Conservation (phyloP, 1,284 basidiomycete genomes). For the Trichosporon sp. region DNA sequence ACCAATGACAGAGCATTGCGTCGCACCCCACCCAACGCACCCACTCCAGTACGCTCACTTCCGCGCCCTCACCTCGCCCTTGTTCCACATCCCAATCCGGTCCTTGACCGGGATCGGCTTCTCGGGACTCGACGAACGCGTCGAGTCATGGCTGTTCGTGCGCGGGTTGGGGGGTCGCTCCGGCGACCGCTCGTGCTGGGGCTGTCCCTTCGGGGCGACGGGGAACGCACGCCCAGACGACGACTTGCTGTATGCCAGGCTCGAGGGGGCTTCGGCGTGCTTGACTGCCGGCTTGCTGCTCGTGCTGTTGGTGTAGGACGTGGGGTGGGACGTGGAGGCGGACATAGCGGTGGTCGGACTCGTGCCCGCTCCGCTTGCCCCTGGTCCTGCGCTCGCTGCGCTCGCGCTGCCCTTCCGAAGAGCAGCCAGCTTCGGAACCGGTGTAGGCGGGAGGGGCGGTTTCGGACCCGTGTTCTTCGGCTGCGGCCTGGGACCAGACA, state of each 20-base stretch:
- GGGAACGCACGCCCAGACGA: slow-evolving; percentile 45
- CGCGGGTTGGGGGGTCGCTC: neutral
- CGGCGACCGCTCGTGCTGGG: neutral
- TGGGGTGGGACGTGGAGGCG: neutral
- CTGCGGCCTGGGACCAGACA: slow-evolving; percentile 24
- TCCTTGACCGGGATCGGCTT: slow-evolving; percentile 52
- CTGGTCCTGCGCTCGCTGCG: neutral
- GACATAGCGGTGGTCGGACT: too few species aligned
- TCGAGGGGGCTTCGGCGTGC: slow-evolving; percentile 30
- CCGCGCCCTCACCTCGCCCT: slow-evolving; percentile 21
- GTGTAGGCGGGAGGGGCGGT: slow-evolving; percentile 15
- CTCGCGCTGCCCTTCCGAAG: slow-evolving; percentile 10
- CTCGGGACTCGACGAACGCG: slow-evolving; percentile 42
- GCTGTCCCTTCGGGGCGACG: slow-evolving; percentile 21
- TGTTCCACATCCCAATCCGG: slow-evolving; percentile 51
- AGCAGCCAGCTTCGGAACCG: slow-evolving; percentile 23
- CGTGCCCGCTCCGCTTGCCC: slow-evolving; percentile 18
- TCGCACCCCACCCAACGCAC: neutral
- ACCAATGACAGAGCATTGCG: too few species aligned
- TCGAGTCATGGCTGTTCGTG: slow-evolving; percentile 15
- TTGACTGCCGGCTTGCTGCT: slow-evolving; percentile 23
- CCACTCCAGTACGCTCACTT: neutral
- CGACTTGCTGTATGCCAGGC: slow-evolving; percentile 36
- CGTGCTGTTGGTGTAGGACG: too few species aligned
- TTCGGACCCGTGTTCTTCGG: neutral